Evolutionary conservation across 805 yeast species (phyloP).

Genomic region (Dipodascus albidus): DNA sequence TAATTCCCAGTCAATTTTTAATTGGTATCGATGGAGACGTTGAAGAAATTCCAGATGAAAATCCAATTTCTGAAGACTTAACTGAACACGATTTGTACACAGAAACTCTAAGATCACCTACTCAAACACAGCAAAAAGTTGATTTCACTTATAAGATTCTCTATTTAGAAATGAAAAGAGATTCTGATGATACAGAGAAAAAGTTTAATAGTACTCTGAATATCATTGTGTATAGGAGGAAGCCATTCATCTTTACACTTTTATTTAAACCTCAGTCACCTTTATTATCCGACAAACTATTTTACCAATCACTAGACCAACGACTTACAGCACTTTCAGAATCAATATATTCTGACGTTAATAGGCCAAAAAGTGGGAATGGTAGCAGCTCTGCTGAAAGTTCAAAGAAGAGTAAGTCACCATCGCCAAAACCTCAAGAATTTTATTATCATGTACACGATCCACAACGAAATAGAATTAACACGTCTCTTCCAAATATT

Average conservation of each 20-base stretch:
- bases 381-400: not conserved
- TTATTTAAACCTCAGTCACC: constrained; percentile 7
- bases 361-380: not conserved
- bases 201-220: not conserved
- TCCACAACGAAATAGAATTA: constrained; percentile 6
- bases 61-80: not conserved
- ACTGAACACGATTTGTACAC: not conserved
- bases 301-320: constrained; percentile 14
- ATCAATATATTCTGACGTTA: constrained; percentile 15
- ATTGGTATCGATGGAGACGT: constrained; percentile 13
- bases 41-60: constrained; percentile 7
- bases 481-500: constrained; percentile 15
- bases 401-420: not conserved
- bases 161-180: not conserved
- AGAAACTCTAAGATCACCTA: not conserved
- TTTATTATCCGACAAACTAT: not conserved
- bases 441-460: constrained; percentile 16
- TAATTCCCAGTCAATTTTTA: constrained; percentile 14
- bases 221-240: constrained; percentile 16
- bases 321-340: constrained; percentile 18
- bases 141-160: not conserved
- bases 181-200: constrained; percentile 2
- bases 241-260: constrained; percentile 17
- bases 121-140: not conserved
- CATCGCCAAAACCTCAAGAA: constrained; percentile 3